These are phyloP conservation scores for Fusarium poae DNA, from an alignment of 2,329 filamentous ascomycete genomes.

Conservation along the genomic window DNA sequence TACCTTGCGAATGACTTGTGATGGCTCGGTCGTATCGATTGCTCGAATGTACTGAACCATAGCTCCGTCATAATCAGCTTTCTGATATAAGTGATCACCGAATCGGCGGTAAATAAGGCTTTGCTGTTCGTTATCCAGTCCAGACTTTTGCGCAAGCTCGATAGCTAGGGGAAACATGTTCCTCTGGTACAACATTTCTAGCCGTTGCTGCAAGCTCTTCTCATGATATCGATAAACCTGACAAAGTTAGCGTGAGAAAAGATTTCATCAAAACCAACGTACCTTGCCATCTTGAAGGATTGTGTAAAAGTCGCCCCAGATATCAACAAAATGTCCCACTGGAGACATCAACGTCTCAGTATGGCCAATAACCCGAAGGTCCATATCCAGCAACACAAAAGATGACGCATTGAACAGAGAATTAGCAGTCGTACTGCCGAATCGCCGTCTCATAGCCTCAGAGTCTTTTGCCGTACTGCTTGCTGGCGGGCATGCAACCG, in stretches of 20 bases:
- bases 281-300: constrained; percentile 93
- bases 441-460: constrained; percentile 75
- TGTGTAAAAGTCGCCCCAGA: constrained; percentile 94
- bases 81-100: constrained; percentile 93
- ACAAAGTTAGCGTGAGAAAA: constrained; percentile 28
- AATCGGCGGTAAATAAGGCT: constrained; percentile 94
- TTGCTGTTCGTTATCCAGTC: constrained; percentile 83
- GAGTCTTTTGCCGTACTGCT: constrained; percentile 66
- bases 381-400: constrained; percentile 92
- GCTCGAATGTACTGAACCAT: constrained; percentile 98
- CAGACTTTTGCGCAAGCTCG: constrained; percentile 89
- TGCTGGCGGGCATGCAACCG: constrained; percentile 82
- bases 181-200: constrained; percentile 93
- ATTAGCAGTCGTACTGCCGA: constrained; percentile 77
- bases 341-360: constrained; percentile 86
- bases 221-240: constrained; percentile 90
- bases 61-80: constrained; percentile 95
- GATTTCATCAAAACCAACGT: constrained; percentile 36
- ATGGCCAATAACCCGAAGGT: constrained; percentile 89
- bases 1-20: constrained; percentile 93
- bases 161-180: constrained; percentile 94
- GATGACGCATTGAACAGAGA: constrained; percentile 87
- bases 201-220: constrained; percentile 87
- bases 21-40: constrained; percentile 95
- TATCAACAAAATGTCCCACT: constrained; percentile 82